These are phyloP conservation scores for Macrocystidia cucumis DNA, from an alignment of 1,284 basidiomycete species.

Conservation along the genomic window DNA sequence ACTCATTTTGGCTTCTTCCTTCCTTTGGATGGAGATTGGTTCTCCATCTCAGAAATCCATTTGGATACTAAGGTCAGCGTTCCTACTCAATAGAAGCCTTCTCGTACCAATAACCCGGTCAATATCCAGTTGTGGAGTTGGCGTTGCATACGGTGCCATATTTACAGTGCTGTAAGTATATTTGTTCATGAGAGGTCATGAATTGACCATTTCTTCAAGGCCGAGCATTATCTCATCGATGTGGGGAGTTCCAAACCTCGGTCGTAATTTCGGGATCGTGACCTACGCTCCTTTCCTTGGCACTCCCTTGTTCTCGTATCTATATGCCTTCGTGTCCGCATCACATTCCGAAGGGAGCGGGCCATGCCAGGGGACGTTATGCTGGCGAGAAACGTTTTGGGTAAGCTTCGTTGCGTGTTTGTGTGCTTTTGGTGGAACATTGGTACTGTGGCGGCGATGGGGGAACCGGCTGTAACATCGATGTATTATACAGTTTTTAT, in stretches of 20 bases:
- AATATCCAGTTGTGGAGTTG: constrained; percentile 44
- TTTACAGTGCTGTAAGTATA: constrained; percentile 61
- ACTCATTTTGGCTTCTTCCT: constrained; percentile 39
- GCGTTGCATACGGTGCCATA: constrained; percentile 56
- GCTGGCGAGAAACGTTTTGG: constrained; percentile 62
- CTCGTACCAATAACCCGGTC: constrained; percentile 4
- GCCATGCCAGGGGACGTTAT: constrained; percentile 49
- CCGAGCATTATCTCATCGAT: constrained; percentile 63
- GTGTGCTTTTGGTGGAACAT: constrained; percentile 32
- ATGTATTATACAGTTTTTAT: no score
- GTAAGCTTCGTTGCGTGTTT: constrained; percentile 35
- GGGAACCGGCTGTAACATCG: constrained; percentile 42
- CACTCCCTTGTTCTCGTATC: constrained; percentile 65
- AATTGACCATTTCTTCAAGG: constrained; percentile 22
- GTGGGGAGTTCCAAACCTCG: constrained; percentile 63
- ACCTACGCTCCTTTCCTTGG: constrained; percentile 69
- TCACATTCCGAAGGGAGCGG: constrained; percentile 30
- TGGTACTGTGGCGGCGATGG: constrained; percentile 58
- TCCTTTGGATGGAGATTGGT: constrained; percentile 42
- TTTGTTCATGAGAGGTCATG: not conserved
- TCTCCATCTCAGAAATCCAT: constrained; percentile 40
- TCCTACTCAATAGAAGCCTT: not conserved
- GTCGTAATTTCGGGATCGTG: constrained; percentile 68
- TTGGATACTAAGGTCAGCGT: constrained; percentile 54
- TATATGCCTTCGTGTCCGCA: constrained; percentile 62